Conservation (phyloP, 805 yeast genomes). For the Jamesozyma lodderae region DNA sequence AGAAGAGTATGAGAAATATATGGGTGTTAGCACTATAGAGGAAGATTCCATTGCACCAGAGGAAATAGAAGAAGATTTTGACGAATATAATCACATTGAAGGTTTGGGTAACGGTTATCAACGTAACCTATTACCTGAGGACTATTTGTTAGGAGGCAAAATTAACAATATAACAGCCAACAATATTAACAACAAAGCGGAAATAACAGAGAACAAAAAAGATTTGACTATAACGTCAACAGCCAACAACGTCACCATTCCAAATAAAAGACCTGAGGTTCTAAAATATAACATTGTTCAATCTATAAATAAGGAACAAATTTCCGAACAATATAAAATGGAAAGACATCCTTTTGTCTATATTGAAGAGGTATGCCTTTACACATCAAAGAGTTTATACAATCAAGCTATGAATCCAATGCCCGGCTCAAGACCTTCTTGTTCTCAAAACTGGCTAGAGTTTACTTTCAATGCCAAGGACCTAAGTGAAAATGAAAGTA, state of each 20-base stretch:
- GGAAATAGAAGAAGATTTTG: constrained; percentile 13
- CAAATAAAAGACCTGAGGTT: constrained; percentile 11
- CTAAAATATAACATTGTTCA: constrained; percentile 24
- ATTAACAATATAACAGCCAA: neutral
- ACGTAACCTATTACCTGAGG: constrained; percentile 23
- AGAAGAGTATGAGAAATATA: constrained; percentile 23
- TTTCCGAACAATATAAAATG: constrained; percentile 17
- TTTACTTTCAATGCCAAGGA: constrained; percentile 22
- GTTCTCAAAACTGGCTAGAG: constrained; percentile 26
- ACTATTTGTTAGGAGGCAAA: constrained; percentile 23
- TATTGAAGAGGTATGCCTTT: constrained; percentile 19
- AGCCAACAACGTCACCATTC: neutral
- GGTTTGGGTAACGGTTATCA: constrained; percentile 29
- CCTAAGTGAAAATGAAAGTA: constrained; percentile 22
- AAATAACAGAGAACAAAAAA: neutral
- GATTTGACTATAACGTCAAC: neutral
- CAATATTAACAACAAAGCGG: neutral
- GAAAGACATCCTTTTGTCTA: constrained; percentile 17
- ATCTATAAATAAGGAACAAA: constrained; percentile 17
- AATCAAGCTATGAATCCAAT: constrained; percentile 25
- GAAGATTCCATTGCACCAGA: neutral
- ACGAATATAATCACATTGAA: constrained; percentile 25
- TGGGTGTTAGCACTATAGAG: constrained; percentile 7
- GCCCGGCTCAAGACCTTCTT: constrained; percentile 25
- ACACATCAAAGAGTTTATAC: constrained; percentile 22